phyloP scores from a whole-genome alignment of 2,329 filamentous ascomycete species.

The Calonectria naviculata region DNA sequence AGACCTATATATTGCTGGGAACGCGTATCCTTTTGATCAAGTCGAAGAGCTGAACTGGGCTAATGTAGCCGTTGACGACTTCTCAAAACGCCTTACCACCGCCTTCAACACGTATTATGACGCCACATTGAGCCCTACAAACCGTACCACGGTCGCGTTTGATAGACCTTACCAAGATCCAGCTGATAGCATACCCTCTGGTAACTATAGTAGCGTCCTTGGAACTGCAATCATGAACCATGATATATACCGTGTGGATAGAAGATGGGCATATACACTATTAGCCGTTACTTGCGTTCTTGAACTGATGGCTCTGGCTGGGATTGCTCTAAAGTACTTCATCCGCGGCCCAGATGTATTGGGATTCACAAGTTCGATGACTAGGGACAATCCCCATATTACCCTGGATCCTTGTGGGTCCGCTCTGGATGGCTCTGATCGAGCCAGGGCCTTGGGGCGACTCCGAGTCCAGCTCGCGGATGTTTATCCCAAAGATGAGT shows the following conservation, averaged over 20 bases:
- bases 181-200: not conserved
- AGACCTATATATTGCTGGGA: not conserved
- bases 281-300: not conserved
- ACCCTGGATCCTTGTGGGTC: not conserved
- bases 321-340: not conserved
- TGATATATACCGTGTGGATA: too few relatives aligned
- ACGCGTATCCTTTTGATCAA: not conserved
- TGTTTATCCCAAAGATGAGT: slow-evolving; percentile 2
- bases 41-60: not conserved
- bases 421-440: not conserved
- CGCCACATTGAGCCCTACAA: too few relatives aligned
- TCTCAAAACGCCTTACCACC: not conserved
- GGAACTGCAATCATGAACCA: too few relatives aligned
- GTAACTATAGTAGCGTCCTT: too few relatives aligned
- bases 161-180: not conserved
- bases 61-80: not conserved
- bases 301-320: not conserved
- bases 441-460: not conserved
- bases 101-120: not conserved
- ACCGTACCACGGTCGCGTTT: too few relatives aligned
- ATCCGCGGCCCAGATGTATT: not conserved
- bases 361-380: slow-evolving; percentile 2
- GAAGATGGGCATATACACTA: not conserved
- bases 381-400: slow-evolving; percentile 1
- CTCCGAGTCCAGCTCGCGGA: slow-evolving; percentile 7